phyloP scores from a whole-genome alignment of 495 filamentous ascomycete species.

The Podospora sp. region DNA sequence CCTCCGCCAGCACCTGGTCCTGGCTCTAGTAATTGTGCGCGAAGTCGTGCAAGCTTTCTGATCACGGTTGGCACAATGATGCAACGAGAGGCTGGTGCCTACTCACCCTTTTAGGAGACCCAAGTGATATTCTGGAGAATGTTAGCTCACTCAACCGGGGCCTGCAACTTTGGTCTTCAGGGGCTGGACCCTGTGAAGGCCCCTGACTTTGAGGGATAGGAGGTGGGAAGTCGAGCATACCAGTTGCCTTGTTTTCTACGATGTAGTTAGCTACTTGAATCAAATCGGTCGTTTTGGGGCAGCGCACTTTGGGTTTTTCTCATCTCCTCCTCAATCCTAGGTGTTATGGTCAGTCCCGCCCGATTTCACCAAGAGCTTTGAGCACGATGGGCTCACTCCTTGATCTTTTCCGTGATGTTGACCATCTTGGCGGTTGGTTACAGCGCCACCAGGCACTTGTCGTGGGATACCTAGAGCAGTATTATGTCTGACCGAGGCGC shows the following conservation, averaged over 20 bases:
- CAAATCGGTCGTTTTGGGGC: background rate
- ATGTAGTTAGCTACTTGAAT: constrained; percentile 32
- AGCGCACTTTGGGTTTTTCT: constrained; percentile 86
- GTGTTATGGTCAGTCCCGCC: constrained; percentile 26
- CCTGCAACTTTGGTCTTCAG: too few relatives aligned
- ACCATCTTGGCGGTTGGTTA: constrained; percentile 74
- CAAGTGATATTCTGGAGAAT: constrained; percentile 83
- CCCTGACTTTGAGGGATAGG: background rate
- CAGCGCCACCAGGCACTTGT: background rate
- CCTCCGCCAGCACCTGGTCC: constrained; percentile 78
- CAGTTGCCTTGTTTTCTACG: constrained; percentile 97
- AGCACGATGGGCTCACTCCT: constrained; percentile 66
- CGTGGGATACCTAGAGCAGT: background rate
- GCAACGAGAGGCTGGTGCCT: background rate
- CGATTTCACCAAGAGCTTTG: background rate
- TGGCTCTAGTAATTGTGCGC: constrained; percentile 94
- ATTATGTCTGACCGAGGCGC: background rate
- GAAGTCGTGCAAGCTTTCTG: constrained; percentile 93
- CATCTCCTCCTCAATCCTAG: constrained; percentile 99
- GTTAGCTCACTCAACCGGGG: background rate
- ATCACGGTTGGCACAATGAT: constrained; percentile 21
- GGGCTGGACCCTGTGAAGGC: background rate
- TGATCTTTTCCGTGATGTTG: constrained; percentile 99
- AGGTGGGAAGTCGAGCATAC: constrained; percentile 50
- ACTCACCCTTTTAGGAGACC: constrained; percentile 93